Evolutionary conservation across 2,329 filamentous ascomycete genomes (phyloP).

Genomic region (Claviceps sp.): DNA sequence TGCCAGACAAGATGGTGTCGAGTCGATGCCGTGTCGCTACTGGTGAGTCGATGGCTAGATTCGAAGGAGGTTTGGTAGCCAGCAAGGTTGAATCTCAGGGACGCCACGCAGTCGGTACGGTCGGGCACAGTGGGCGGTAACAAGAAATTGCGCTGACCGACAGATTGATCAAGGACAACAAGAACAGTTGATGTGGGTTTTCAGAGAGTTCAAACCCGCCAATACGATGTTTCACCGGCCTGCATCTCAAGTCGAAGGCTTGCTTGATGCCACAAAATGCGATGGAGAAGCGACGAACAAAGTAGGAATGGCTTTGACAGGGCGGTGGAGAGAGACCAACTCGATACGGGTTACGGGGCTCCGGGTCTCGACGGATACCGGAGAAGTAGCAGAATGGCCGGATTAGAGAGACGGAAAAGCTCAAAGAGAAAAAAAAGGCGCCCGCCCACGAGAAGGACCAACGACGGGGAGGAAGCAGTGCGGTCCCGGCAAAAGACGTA

Average conservation of each 20-base stretch:
- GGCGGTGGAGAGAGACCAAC: neutral
- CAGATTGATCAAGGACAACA: neutral
- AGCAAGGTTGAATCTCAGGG: neutral
- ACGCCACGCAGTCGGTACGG: neutral
- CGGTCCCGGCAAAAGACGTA: neutral
- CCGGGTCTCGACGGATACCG: neutral
- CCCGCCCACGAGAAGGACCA: neutral
- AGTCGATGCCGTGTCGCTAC: neutral
- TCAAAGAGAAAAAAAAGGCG: neutral
- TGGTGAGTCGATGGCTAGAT: neutral
- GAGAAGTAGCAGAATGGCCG: neutral
- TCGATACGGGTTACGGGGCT: neutral
- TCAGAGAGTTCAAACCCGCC: neutral
- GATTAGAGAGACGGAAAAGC: neutral
- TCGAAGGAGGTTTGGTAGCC: neutral
- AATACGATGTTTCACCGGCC: neutral
- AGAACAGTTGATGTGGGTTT: neutral
- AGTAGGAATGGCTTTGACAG: neutral
- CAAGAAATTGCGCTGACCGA: neutral
- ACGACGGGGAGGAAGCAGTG: neutral
- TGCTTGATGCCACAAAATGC: neutral
- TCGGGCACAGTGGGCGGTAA: neutral
- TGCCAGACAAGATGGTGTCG: neutral
- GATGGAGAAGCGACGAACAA: neutral
- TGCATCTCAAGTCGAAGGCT: neutral